Evolutionary conservation across 257 asterid species (phyloP).

Genomic region (Verbena officinalis): DNA sequence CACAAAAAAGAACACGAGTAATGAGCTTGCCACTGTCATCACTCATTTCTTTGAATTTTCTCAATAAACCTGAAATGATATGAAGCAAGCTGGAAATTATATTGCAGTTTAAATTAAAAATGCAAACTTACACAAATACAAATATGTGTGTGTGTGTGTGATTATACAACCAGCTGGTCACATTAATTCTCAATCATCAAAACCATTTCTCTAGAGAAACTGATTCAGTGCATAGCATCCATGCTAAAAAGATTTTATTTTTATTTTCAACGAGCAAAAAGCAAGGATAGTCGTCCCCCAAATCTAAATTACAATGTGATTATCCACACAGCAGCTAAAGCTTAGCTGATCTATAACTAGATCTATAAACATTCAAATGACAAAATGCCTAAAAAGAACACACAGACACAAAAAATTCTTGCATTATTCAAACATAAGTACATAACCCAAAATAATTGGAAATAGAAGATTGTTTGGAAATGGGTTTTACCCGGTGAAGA

Average conservation of each 20-base stretch:
- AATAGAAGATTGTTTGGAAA: not conserved
- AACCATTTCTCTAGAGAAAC: constrained; percentile 1
- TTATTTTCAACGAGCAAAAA: not conserved
- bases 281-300: not conserved
- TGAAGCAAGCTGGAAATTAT: no score
- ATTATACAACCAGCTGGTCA: not conserved
- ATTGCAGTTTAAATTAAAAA: constrained; percentile 13
- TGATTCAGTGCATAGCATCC: not conserved
- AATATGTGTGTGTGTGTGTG: not conserved
- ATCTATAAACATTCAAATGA: not conserved
- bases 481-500: constrained; percentile 32
- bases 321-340: not conserved
- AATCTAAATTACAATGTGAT: constrained; percentile 5
- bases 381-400: not conserved
- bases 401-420: not conserved
- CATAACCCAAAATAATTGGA: not conserved
- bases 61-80: constrained; percentile 39
- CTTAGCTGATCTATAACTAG: not conserved
- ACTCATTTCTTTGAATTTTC: constrained; percentile 40
- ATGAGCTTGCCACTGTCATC: constrained; percentile 29
- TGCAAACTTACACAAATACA: not conserved
- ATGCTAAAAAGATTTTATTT: not conserved
- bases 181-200: constrained; percentile 4
- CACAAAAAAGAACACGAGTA: constrained; percentile 84
- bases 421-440: not conserved